Evolutionary conservation across 2,329 filamentous ascomycete species (phyloP).

Genomic region (Lasiodiplodia sp.): DNA sequence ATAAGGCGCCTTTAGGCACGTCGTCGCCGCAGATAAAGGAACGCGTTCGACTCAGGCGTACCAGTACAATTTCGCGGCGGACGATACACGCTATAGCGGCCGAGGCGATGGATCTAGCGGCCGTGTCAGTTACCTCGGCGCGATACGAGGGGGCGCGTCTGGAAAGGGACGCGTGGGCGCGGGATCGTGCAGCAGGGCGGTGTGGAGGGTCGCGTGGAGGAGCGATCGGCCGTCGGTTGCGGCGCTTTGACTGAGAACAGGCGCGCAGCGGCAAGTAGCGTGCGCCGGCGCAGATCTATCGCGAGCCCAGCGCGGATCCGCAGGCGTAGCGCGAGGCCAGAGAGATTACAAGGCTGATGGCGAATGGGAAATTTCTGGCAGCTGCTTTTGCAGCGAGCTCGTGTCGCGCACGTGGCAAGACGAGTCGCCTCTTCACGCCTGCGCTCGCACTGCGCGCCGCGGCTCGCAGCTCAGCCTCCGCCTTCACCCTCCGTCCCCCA

Average conservation of each 20-base stretch:
- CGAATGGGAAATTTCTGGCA: background rate
- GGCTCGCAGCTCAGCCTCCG: background rate
- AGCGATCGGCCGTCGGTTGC: conserved; percentile 19
- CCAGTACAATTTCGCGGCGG: too few species aligned
- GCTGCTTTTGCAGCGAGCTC: background rate
- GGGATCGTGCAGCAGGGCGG: background rate
- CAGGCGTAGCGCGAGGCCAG: background rate
- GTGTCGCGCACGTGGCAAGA: conserved; percentile 19
- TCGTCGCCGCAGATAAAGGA: too few species aligned
- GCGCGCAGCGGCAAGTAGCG: conserved; percentile 20
- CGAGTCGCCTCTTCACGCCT: background rate
- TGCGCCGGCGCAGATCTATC: conserved; percentile 22
- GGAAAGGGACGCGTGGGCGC: background rate
- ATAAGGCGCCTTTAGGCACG: too few species aligned
- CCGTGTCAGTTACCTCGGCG: background rate
- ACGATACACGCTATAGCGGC: background rate
- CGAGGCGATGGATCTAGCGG: background rate
- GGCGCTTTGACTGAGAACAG: conserved; percentile 26
- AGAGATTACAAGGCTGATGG: conserved; percentile 2
- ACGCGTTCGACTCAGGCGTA: too few species aligned
- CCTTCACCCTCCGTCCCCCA: background rate
- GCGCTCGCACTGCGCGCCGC: background rate
- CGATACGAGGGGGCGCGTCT: background rate
- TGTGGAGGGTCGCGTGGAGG: background rate
- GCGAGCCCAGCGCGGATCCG: conserved; percentile 18